Base-by-base conservation (phyloP, 768 basidiomycete species). In the Xerocomus potaroensis region DNA sequence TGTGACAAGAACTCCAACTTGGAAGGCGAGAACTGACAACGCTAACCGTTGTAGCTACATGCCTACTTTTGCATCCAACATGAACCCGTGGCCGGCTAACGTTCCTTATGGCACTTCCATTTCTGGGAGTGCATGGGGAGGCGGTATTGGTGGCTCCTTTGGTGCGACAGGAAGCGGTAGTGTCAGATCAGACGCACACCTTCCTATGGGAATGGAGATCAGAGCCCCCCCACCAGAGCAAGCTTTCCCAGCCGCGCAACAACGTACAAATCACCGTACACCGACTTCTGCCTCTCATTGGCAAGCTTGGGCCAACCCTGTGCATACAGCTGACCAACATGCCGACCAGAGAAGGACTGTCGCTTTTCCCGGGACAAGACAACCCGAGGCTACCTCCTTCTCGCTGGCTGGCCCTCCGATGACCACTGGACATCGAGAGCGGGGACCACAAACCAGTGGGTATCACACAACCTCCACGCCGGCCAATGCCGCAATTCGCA, bases 221-320 rank as follows among this genome's bases (percentile, higher is more conserved):
- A 37, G 31, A 31, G 29, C 27, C 19, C 39, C 51, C 14, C n/a
- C 27, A 7, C 18, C 6, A 26, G 50, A 51, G n/a, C 43, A 41
- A 30, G 38, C 27, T 18, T n/a, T 47, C 39, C 48, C 39, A 16
- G 24, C 23, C 2, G 18, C 14, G 6, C 36, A 38, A 21, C 41
- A 33, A 1, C 35, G 7, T 24, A 39, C 14, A 34, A n/a, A n/a
- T n/a, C n/a, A n/a, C n/a, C n/a, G n/a, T n/a, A n/a, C n/a, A n/a
- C n/a, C n/a, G n/a, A n/a, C 33, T 18, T 9, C 24, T 34, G 50
- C 49, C 14, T 38, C 16, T 34, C 11, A n/a, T 24, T 47, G 23
- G 43, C 48, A 50, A 14, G 23, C 50, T 23, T 49, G 44, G 55
- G 11, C 10, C 3, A 8, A 33, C 41, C 43, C 50, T 49, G 48